These are phyloP conservation scores for Brassica balearica DNA, from an alignment of 441 rosid genomes.

Conservation along the genomic window DNA sequence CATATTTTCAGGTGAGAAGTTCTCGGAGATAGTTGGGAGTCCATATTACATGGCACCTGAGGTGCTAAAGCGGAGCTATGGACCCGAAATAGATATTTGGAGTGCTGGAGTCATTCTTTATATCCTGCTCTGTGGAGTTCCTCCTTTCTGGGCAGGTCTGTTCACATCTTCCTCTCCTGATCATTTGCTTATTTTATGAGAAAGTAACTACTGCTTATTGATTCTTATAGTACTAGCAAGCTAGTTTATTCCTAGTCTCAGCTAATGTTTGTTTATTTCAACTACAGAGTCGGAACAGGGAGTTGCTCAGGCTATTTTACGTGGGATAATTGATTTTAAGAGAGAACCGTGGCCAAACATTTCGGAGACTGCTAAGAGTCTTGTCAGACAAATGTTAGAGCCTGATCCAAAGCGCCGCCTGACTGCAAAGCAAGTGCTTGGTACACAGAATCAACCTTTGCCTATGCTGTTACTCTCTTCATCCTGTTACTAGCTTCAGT, in stretches of 20 bases:
- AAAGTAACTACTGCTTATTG: not conserved
- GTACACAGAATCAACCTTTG: constrained; percentile 48
- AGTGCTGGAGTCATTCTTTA: constrained; percentile 98
- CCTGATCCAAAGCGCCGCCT: constrained; percentile 93
- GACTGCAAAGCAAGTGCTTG: constrained; percentile 95
- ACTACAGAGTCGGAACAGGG: constrained; percentile 97
- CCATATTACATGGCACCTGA: constrained; percentile 99
- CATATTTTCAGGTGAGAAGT: constrained; percentile 69
- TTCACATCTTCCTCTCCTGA: not conserved
- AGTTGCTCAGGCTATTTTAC: constrained; percentile 98
- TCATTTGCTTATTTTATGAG: not conserved
- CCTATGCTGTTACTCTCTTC: constrained; percentile 16
- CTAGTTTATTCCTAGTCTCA: constrained; percentile 12
- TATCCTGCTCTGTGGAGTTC: constrained; percentile 93
- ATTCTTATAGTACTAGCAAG: constrained; percentile 9
- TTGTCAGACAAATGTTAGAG: constrained; percentile 96
- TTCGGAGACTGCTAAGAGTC: constrained; percentile 88
- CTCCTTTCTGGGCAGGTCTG: constrained; percentile 96
- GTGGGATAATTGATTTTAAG: constrained; percentile 93
- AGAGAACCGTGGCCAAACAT: constrained; percentile 99
- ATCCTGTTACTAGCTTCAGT: not conserved
- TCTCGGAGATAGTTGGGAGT: constrained; percentile 98
- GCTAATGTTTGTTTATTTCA: constrained; percentile 18
- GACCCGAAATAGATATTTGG: constrained; percentile 99
- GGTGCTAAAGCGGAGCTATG: constrained; percentile 93